phyloP scores from a whole-genome alignment of 768 basidiomycete species.

The Austroboletus festivus region DNA sequence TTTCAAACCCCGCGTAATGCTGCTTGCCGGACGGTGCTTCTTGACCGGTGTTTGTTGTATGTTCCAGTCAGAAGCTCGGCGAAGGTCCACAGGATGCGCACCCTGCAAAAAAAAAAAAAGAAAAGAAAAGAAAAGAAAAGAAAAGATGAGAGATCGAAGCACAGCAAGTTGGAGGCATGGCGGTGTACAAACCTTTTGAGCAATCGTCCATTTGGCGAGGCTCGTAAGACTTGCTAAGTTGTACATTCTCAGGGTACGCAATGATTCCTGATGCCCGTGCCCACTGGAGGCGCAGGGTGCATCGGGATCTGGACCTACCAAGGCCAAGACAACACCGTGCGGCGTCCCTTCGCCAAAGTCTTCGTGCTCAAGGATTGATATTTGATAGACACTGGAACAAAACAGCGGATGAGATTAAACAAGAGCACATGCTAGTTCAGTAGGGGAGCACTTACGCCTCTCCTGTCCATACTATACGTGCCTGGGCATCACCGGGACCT shows the following conservation, averaged over 20 bases:
- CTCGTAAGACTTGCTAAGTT: constrained; percentile 72
- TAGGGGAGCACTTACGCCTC: constrained; percentile 53
- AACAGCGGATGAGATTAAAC: not conserved
- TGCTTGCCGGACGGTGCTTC: constrained; percentile 51
- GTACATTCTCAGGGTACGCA: constrained; percentile 74
- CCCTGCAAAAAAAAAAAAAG: constrained; percentile 37
- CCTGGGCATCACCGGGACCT: constrained; percentile 70
- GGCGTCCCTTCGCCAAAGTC: constrained; percentile 54
- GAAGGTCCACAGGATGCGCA: constrained; percentile 58
- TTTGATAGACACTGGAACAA: constrained; percentile 62
- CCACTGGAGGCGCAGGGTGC: constrained; percentile 31
- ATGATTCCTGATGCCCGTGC: constrained; percentile 53
- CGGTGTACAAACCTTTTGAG: constrained; percentile 52
- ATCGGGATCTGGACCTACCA: constrained; percentile 64
- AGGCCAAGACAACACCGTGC: constrained; percentile 73
- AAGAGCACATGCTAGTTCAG: not conserved
- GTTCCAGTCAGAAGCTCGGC: constrained; percentile 49
- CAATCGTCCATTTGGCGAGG: constrained; percentile 69
- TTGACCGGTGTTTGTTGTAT: constrained; percentile 44
- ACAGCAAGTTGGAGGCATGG: too few species aligned
- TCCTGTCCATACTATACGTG: constrained; percentile 68
- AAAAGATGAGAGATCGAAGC: too few species aligned
- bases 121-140: constrained; percentile 3
- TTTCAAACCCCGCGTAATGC: constrained; percentile 62
- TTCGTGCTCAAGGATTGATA: constrained; percentile 67